Evolutionary conservation across 768 basidiomycete genomes (phyloP), one percentile per base, ranked within the genome.

Genomic region (Panellus pusillus): DNA sequence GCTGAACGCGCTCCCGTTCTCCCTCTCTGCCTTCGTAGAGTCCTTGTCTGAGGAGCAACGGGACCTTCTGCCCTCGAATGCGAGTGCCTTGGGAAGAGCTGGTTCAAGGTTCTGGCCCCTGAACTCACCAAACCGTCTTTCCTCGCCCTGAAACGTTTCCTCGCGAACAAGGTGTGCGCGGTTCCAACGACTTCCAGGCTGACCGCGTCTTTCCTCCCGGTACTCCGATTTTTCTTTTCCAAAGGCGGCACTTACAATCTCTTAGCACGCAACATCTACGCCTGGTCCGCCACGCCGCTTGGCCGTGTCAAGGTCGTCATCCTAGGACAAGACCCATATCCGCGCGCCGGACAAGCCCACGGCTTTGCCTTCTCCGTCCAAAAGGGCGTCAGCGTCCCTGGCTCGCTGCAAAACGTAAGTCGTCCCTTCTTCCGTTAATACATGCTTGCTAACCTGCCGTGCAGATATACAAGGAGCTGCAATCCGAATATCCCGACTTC

Each of bases 361-460:
- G 93, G 90, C 54, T 75, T 91, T 47, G 83, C 88, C 72, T 98
- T 98, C 72, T 94, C 92, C 13, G 95, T 98, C n/a, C 86, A 85
- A 11, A 76, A 75, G 32, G 92, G 91, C 12, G 77, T 94, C 20
- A 50, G 73, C 19, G 71, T 86, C 14, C 95, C 94, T 2, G 91
- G 92, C 6, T 95, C 92, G 12, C 72, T 97, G 63, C 79, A 76
- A 63, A 96, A 95, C 72, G 89, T 89, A 63, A 66, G 83, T 61
- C 41, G 27, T 19, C 14, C 27, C 24, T 43, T 18, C 14, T 12
- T 39, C 20, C 47, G 19, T 44, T n/a, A n/a, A n/a, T n/a, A 28
- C 18, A 43, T 32, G 13, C 46, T 28, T 35, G 17, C 60, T 56
- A 60, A 58, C 52, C 12, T 37, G 18, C 54, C 35, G 28, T 28